These are phyloP conservation scores for Malus hybrid DNA, from an alignment of 331 rosid genomes.

Conservation along the genomic window DNA sequence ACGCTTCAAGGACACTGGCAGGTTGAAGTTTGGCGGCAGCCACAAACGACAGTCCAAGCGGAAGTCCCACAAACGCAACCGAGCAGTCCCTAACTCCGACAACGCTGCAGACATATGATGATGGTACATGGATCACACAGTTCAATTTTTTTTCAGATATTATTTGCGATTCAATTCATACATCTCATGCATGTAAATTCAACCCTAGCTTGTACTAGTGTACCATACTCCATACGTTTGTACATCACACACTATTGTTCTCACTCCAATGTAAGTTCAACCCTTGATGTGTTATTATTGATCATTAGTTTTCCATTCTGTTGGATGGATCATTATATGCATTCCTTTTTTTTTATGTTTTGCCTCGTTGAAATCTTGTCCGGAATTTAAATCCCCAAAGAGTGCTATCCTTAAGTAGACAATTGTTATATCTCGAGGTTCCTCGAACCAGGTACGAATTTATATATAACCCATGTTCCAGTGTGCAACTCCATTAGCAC, in stretches of 20 bases:
- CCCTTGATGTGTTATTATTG: not conserved
- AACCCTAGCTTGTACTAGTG: not conserved
- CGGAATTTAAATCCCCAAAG: too few relatives aligned
- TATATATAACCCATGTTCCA: too few relatives aligned
- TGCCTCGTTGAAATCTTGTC: not conserved
- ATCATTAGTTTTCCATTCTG: not conserved
- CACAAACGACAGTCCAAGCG: slow-evolving; percentile 54
- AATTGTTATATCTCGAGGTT: too few relatives aligned
- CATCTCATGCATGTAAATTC: not conserved
- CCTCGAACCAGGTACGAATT: too few relatives aligned
- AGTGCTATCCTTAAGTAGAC: too few relatives aligned
- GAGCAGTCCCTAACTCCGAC: not conserved
- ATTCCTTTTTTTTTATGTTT: too few relatives aligned
- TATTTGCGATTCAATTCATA: not conserved
- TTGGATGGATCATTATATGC: not conserved
- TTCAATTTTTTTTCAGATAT: not conserved
- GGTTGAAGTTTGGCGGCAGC: slow-evolving; percentile 78
- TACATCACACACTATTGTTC: not conserved
- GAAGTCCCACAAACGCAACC: slow-evolving; percentile 21
- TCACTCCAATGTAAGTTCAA: not conserved
- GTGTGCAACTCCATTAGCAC: too few relatives aligned
- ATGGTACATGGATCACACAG: not conserved
- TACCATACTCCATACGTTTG: not conserved
- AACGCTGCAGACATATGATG: not conserved
- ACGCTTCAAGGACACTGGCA: slow-evolving; percentile 64